These are phyloP conservation scores for Epichloe glyceriae DNA, from an alignment of 2,329 filamentous ascomycete genomes.

Conservation along the genomic window DNA sequence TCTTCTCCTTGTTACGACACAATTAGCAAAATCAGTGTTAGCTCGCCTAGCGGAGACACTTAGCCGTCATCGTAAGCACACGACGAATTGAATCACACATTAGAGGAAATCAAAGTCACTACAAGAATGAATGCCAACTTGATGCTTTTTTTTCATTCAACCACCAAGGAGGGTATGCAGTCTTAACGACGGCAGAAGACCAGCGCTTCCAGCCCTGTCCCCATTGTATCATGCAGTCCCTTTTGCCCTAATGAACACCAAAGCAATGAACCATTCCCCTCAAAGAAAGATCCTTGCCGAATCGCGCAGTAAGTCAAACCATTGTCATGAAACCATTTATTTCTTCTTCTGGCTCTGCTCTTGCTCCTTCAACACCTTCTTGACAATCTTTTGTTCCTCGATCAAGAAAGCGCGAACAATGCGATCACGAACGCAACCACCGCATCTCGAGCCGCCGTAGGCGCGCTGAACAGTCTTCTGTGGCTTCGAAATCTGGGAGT, in stretches of 20 bases:
- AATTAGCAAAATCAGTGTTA: not conserved
- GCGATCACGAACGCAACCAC: conserved; percentile 95
- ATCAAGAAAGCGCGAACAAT: conserved; percentile 98
- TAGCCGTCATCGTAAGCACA: not conserved
- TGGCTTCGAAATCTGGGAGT: conserved; percentile 90
- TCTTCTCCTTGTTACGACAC: not conserved
- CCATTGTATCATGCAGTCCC: conserved; percentile 35
- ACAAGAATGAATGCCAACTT: conserved; percentile 18
- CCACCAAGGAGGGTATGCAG: conserved; percentile 31
- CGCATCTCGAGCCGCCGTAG: conserved; percentile 97
- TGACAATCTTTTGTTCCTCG: conserved; percentile 99
- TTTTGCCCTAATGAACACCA: conserved; percentile 40
- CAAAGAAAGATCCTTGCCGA: conserved; percentile 23
- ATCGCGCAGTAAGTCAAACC: conserved; percentile 22
- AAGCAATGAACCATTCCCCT: conserved; percentile 34
- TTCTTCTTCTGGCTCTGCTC: conserved; percentile 59
- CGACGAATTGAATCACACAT: not conserved
- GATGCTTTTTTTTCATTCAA: conserved; percentile 30
- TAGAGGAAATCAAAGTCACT: not conserved
- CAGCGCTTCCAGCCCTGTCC: conserved; percentile 24
- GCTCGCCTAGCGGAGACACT: not conserved
- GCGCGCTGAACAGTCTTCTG: conserved; percentile 99
- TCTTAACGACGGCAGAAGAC: conserved; percentile 32
- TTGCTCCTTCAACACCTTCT: conserved; percentile 99
- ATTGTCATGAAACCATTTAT: conserved; percentile 36